Base-by-base conservation (phyloP, 345 rosid species). In the Kernera saxatilis region DNA sequence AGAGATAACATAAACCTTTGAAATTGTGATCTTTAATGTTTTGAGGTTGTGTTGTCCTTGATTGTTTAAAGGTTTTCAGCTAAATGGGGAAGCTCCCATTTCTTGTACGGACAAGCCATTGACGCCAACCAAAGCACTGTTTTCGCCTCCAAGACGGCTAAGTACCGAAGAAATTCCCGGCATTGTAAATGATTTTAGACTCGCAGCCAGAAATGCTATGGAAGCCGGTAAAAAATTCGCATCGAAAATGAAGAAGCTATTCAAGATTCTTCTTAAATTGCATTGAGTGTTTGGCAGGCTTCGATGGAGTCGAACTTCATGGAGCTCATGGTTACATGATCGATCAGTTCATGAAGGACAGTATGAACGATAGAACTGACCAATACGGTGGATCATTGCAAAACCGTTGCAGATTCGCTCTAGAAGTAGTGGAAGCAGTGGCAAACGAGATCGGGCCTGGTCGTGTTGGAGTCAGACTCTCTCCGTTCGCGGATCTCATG, bases 271-370 rank as follows among this genome's bases (percentile, higher is more conserved):
- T 60, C 27, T n/a, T n/a, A n/a, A n/a, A n/a, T 26, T 25, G 29
- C 4, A 6, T 62, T 62, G 39, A 62, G 29, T 63, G 13, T 59
- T 44, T 52, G 23, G 54, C 44, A 88, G 90, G 91, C 12, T 86
- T 87, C 12, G 92, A 86, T 45, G 92, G 92, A 2, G 86, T 89
- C 46, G 95, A 89, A 73, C 81, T 89, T 63, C 95, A 85, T 10
- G 92, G 88, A 0, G 90, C 92, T 51, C 77, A 89, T 45, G 92
- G 96, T 26, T 82, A 80, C 70, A 60, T 87, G 29, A 70, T 85
- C 3, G 92, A 87, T 12, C 90, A 87, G 67, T 87, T 89, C 76
- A 7, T 87, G 82, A 89, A 89, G 62, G 92, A 85, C 70, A 77
- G 80, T 15, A 82, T 81, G 17, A 89, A 89, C n/a, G 92, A 89